Percentiles rank a stretch among this genome's conserved stretches.
phyloP scores from a whole-genome alignment of 352 stramenopile genomes.

The Phytophthora citricola region DNA sequence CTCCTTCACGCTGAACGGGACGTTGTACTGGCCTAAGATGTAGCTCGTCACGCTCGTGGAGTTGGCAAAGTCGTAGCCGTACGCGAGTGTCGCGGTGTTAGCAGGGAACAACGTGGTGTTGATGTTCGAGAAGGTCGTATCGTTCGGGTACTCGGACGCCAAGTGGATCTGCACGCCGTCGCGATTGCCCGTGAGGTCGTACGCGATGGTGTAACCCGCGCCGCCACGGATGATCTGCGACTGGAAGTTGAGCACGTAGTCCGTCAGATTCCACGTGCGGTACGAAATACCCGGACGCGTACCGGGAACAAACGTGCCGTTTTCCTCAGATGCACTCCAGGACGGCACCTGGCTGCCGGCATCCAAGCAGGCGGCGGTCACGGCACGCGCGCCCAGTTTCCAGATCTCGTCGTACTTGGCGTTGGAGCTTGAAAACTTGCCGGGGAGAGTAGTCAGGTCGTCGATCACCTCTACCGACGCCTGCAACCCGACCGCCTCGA shows the following conservation, averaged over 20 bases:
- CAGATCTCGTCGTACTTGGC: constrained; percentile 45
- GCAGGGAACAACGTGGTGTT: constrained; percentile 41
- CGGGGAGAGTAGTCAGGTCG: constrained; percentile 26
- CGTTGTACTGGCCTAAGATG: constrained; percentile 36
- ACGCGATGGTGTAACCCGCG: constrained; percentile 26
- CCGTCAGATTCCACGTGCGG: constrained; percentile 37
- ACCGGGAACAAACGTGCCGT: constrained; percentile 38
- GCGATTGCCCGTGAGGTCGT: constrained; percentile 38
- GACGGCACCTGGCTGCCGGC: constrained; percentile 32
- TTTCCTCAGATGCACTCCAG: constrained; percentile 34
- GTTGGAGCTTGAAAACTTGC: constrained; percentile 40
- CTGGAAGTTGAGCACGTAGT: constrained; percentile 38
- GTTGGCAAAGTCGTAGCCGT: constrained; percentile 41
- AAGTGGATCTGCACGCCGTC: constrained; percentile 41
- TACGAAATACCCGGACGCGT: constrained; percentile 38
- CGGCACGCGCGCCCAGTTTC: constrained; percentile 29
- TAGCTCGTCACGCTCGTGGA: constrained; percentile 38
- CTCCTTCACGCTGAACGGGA: constrained; percentile 81
- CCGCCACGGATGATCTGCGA: constrained; percentile 35
- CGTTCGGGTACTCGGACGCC: constrained; percentile 38
- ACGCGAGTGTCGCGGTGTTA: constrained; percentile 34
- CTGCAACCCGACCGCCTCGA: constrained; percentile 34
- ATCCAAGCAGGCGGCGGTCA: constrained; percentile 39
- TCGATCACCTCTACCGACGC: constrained; percentile 36
- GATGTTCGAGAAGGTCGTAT: constrained; percentile 34